Evolutionary conservation across 305 asterid genomes (phyloP).

Genomic region (Rubia peregrina): DNA sequence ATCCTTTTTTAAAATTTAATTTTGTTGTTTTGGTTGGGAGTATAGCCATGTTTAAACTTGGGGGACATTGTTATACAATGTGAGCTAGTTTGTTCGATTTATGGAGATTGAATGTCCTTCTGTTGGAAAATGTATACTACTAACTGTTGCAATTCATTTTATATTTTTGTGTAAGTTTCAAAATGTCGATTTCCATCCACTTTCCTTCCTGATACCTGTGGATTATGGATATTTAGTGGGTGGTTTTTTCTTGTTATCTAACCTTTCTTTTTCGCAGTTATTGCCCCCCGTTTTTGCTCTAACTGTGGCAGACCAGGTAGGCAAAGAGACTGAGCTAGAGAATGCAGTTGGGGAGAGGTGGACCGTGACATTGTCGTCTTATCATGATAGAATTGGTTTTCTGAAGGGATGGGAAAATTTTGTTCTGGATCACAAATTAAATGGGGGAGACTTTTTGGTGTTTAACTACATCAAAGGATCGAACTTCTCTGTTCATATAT

Average conservation of each 20-base stretch:
- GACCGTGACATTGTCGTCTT: constrained; percentile 20
- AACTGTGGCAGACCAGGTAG: constrained; percentile 16
- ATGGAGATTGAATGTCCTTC: not conserved
- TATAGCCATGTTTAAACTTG: not conserved
- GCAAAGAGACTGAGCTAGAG: constrained; percentile 26
- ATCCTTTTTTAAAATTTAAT: not conserved
- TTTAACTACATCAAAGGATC: constrained; percentile 17
- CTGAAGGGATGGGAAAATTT: constrained; percentile 29
- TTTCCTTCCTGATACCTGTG: not conserved
- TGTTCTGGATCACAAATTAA: constrained; percentile 18
- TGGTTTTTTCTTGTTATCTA: not conserved
- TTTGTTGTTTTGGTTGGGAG: not conserved
- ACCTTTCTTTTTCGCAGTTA: constrained; percentile 17
- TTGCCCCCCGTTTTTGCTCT: constrained; percentile 24
- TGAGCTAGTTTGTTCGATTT: not conserved
- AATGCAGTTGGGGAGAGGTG: constrained; percentile 23
- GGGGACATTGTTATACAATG: not conserved
- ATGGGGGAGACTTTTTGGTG: constrained; percentile 26
- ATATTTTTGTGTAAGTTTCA: not conserved
- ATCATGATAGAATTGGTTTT: constrained; percentile 20
- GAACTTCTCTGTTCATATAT: constrained; percentile 23
- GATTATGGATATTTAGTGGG: not conserved
- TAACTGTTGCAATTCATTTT: not conserved
- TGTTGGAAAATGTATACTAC: not conserved
- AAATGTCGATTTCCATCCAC: not conserved